Evolutionary conservation across 768 basidiomycete species (phyloP), one percentile per base, ranked within the genome.

Genomic region (Xerocomellus chrysenteron): DNA sequence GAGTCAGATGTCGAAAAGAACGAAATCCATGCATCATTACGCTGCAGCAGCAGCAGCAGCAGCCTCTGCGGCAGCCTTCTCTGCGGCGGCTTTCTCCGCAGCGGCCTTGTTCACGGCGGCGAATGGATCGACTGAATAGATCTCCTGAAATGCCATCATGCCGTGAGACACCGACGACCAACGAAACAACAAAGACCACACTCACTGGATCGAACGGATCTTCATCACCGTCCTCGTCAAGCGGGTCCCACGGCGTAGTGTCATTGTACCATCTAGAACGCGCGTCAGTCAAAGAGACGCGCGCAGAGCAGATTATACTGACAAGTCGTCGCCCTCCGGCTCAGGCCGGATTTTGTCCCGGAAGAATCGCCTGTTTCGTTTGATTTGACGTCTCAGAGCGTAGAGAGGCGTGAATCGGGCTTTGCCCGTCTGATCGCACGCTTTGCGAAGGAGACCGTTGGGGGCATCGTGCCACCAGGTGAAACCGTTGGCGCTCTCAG

Each of bases 221-320:
- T 36, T 69, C 62, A 2, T 6, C 50, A 9, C 68, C 67, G 2
- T 71, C 68, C 30, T 62, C 62, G 12, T 69, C 63, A 14, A 69
- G 62, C 2, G 68, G 68, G 4, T 65, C 60, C 68, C 69, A 71
- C 17, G 68, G 70, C 3, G 57, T 44, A 8, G 30, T 11, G 30
- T 55, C 62, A 19, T 37, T 28, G 48, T 35, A 47, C 68, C 68
- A 69, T 12, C 68, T 71, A 28, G 37, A 24, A n/a, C 13, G 4
- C 21, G 7, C 10, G 28, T 60, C 44, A 56, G 16, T 42, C 17
- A 30, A 21, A 30, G 12, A 24, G n/a, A 24, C 4, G 35, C 2
- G 12, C 14, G 37, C 8, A 21, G 39, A 24, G 13, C 7, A 10
- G 3, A 21, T 17, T 9, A 32, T 44, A 70, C 68, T 56, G 4